Evolutionary conservation across 1,284 basidiomycete species (phyloP).

Genomic region (Pseudozyma hubeiensis): DNA sequence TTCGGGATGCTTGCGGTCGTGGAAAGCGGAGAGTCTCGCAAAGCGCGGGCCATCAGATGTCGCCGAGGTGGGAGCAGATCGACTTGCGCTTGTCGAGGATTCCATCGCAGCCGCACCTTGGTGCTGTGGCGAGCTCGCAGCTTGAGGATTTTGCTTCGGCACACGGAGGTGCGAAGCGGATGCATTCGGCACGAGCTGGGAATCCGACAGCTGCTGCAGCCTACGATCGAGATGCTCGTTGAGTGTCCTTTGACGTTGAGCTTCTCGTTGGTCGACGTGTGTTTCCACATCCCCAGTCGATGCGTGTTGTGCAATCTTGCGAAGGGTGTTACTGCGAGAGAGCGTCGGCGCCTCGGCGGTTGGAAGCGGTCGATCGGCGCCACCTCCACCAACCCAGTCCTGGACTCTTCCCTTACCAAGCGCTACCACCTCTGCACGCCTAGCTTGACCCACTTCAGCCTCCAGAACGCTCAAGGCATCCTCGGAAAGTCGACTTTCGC

Average conservation of each 20-base stretch:
- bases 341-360: constrained; percentile 34
- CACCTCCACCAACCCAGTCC: constrained; percentile 42
- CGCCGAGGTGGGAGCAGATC: background rate
- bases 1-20: constrained; percentile 22
- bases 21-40: constrained; percentile 40
- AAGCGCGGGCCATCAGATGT: constrained; percentile 1
- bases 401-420: constrained; percentile 48
- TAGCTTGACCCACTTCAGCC: constrained; percentile 48
- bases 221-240: constrained; percentile 21
- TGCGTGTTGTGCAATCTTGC: constrained; percentile 14
- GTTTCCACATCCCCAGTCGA: background rate
- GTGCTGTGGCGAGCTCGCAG: background rate
- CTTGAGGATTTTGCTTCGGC: constrained; percentile 3
- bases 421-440: constrained; percentile 43
- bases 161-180: no score
- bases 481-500: constrained; percentile 40
- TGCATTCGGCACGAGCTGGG: constrained; percentile 6
- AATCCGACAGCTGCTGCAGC: constrained; percentile 26
- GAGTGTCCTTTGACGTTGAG: constrained; percentile 22
- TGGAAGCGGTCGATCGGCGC: constrained; percentile 17
- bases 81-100: background rate
- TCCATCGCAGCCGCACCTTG: background rate
- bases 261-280: constrained; percentile 11
- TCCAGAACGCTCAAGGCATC: constrained; percentile 48
- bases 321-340: constrained; percentile 41